A percentile compares a stretch with the other conserved stretches of the same genome.
These are phyloP conservation scores for Xylaria sp. DNA, from an alignment of 2,329 filamentous ascomycete genomes.

Conservation along the genomic window DNA sequence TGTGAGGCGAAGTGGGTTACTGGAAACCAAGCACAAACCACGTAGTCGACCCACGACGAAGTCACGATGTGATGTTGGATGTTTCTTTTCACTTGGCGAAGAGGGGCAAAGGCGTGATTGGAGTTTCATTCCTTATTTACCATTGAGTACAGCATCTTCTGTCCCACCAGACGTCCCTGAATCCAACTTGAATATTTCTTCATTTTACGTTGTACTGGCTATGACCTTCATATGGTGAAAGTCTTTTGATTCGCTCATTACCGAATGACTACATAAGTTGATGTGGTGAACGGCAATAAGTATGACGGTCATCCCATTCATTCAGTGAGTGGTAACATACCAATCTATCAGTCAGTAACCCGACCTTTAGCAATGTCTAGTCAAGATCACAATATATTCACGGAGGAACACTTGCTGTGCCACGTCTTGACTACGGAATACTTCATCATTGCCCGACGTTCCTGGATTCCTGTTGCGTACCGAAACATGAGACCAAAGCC, in stretches of 20 bases:
- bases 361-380: conserved; percentile 15
- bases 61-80: conserved; percentile 18
- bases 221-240: too few relatives aligned
- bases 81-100: conserved; percentile 11
- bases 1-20: conserved; percentile 4
- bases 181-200: neutral
- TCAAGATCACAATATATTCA: neutral
- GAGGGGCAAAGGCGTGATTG: conserved; percentile 19
- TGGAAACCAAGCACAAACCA: neutral
- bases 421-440: too few relatives aligned
- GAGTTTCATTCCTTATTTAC: conserved; percentile 16
- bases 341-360: too few relatives aligned
- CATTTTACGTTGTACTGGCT: neutral
- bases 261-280: too few relatives aligned
- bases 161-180: neutral
- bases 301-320: too few relatives aligned
- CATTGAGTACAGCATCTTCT: conserved; percentile 9
- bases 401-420: too few relatives aligned
- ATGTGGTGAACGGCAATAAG: too few relatives aligned
- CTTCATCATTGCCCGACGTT: too few relatives aligned
- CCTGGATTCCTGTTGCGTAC: too few relatives aligned
- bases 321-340: too few relatives aligned
- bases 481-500: too few relatives aligned
- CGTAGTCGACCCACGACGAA: conserved; percentile 10
- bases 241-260: too few relatives aligned